Conservation (phyloP, 2,329 filamentous ascomycete genomes). For the Chaetomiaceae sp. region DNA sequence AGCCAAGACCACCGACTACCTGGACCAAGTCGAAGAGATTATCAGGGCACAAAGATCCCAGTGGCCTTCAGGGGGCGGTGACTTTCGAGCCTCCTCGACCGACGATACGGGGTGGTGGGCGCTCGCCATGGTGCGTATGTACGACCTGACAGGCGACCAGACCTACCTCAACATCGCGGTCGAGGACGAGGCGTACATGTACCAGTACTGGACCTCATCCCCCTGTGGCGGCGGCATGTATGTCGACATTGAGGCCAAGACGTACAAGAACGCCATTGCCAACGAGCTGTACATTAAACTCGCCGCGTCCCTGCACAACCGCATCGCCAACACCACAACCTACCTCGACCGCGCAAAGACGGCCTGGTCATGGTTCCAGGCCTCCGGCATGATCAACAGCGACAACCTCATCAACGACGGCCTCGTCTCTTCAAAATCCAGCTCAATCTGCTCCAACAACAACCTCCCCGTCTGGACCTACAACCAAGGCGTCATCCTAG, state of each 20-base stretch:
- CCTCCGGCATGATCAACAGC: slow-evolving; percentile 47
- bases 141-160: slow-evolving; percentile 47
- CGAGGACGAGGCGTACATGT: slow-evolving; percentile 53
- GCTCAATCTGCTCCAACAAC: slow-evolving; percentile 46
- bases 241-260: slow-evolving; percentile 48
- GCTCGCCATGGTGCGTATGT: slow-evolving; percentile 52
- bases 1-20: slow-evolving; percentile 29
- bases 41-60: slow-evolving; percentile 33
- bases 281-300: slow-evolving; percentile 55
- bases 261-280: slow-evolving; percentile 50
- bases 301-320: slow-evolving; percentile 49
- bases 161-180: slow-evolving; percentile 51
- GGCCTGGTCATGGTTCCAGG: slow-evolving; percentile 50
- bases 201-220: slow-evolving; percentile 41
- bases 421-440: slow-evolving; percentile 31
- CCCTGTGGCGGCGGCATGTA: slow-evolving; percentile 52
- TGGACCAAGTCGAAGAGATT: slow-evolving; percentile 29
- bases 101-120: slow-evolving; percentile 64
- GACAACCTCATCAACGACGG: slow-evolving; percentile 51
- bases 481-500: slow-evolving; percentile 56
- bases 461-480: slow-evolving; percentile 48
- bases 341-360: slow-evolving; percentile 47
- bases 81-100: slow-evolving; percentile 38
- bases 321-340: slow-evolving; percentile 32
- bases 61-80: slow-evolving; percentile 35